phyloP scores from a whole-genome alignment of 352 stramenopile genomes.

The Phytopythium oedochilum region DNA sequence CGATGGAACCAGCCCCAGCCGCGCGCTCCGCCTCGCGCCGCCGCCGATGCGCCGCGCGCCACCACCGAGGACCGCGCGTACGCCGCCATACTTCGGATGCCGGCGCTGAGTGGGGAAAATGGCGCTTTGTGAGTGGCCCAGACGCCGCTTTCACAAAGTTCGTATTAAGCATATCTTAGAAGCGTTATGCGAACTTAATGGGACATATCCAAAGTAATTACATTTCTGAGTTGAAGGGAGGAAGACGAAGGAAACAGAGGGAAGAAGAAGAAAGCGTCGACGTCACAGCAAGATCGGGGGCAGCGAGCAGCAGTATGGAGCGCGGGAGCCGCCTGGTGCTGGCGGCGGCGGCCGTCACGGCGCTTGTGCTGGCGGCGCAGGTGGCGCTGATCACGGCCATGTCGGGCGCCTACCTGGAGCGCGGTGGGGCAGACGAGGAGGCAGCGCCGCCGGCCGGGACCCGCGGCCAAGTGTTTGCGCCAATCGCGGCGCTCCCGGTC shows the following conservation, averaged over 20 bases:
- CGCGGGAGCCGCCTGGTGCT: slow-evolving; percentile 30
- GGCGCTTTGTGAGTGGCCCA: no score
- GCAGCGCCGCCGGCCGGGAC: background rate
- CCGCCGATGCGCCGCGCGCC: slow-evolving; percentile 43
- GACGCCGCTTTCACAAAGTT: background rate
- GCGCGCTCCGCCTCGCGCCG: slow-evolving; percentile 55
- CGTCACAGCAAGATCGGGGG: background rate
- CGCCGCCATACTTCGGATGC: slow-evolving; percentile 30
- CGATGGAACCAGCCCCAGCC: slow-evolving; percentile 84
- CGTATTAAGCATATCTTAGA: no score
- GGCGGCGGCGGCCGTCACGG: slow-evolving; percentile 26
- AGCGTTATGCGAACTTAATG: slow-evolving; percentile 1
- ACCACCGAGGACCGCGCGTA: slow-evolving; percentile 62
- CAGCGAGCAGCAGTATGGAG: slow-evolving; percentile 10
- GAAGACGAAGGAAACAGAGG: slow-evolving; percentile 19
- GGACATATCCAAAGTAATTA: no score
- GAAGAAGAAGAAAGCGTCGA: background rate
- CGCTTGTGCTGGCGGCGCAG: slow-evolving; percentile 43
- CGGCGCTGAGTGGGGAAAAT: no score
- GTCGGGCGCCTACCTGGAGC: slow-evolving; percentile 22
- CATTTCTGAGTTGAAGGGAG: no score
- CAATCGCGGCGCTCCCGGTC: slow-evolving; percentile 40
- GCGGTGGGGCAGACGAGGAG: background rate
- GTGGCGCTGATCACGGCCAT: slow-evolving; percentile 39
- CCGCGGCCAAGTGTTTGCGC: slow-evolving; percentile 23